phyloP scores from a whole-genome alignment of 352 stramenopile species.

The Pythium brassicae region DNA sequence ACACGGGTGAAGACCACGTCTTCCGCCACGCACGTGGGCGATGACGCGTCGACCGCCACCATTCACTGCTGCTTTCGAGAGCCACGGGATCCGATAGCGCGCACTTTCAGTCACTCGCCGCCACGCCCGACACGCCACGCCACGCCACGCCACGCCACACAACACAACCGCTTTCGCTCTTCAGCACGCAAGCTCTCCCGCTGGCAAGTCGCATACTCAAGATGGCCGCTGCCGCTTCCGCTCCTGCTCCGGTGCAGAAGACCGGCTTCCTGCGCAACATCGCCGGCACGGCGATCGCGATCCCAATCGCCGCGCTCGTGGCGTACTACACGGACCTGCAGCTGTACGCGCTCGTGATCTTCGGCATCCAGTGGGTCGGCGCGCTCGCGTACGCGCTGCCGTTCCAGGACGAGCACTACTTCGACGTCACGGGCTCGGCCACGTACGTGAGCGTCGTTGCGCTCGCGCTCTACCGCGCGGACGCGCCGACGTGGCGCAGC shows the following conservation, averaged over 20 bases:
- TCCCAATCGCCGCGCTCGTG: constrained; percentile 35
- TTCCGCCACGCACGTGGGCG: too few relatives aligned
- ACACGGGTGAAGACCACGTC: not conserved
- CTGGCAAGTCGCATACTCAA: not conserved
- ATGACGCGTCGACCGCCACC: too few relatives aligned
- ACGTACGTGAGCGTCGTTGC: constrained; percentile 56
- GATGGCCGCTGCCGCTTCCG: constrained; percentile 3
- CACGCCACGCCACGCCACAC: not conserved
- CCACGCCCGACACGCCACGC: too few relatives aligned
- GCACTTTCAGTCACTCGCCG: not conserved
- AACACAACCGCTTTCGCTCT: constrained; percentile 8
- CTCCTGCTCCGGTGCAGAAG: constrained; percentile 7
- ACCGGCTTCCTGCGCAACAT: constrained; percentile 42
- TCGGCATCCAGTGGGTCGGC: constrained; percentile 58
- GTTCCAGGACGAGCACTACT: constrained; percentile 65
- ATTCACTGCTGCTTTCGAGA: too few relatives aligned
- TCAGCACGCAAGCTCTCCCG: not conserved
- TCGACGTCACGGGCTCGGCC: constrained; percentile 66
- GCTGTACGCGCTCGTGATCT: constrained; percentile 39
- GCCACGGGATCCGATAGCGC: too few relatives aligned
- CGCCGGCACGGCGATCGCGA: constrained; percentile 28
- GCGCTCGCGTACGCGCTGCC: constrained; percentile 54
- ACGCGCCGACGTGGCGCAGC: constrained; percentile 38
- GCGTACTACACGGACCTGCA: constrained; percentile 32
- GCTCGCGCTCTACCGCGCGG: constrained; percentile 26